These are phyloP conservation scores for Vanrija sp. DNA, from an alignment of 1,284 basidiomycete species.

Conservation along the genomic window DNA sequence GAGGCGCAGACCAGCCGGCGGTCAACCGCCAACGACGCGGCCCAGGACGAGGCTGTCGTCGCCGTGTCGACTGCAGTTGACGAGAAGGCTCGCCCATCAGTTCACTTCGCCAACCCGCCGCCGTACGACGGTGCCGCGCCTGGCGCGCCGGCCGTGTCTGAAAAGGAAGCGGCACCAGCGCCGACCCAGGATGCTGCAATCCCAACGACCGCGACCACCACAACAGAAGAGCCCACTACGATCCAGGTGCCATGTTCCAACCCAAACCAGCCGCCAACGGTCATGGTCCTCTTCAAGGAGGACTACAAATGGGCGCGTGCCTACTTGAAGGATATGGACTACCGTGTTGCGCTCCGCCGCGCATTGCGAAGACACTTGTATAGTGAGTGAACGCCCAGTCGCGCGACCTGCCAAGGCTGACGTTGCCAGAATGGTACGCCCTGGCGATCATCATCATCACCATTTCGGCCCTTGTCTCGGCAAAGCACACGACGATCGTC, in stretches of 20 bases:
- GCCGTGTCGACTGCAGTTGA: no score
- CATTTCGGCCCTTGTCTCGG: constrained; percentile 33
- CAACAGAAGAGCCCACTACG: not conserved
- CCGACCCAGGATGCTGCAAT: not conserved
- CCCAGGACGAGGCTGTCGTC: no score
- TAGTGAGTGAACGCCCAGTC: constrained; percentile 26
- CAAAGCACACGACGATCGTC: constrained; percentile 40
- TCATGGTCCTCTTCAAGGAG: constrained; percentile 18
- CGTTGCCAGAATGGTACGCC: constrained; percentile 40
- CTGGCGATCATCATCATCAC: constrained; percentile 32
- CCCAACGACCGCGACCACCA: not conserved
- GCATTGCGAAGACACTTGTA: constrained; percentile 25
- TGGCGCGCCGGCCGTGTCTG: not conserved
- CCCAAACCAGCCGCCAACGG: constrained; percentile 1
- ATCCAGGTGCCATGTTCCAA: no score
- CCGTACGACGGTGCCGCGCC: not conserved
- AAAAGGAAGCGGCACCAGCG: not conserved
- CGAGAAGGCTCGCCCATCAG: no score
- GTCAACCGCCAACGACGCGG: no score
- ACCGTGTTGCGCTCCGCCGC: constrained; percentile 17
- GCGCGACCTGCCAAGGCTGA: not conserved
- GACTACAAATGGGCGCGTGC: constrained; percentile 24
- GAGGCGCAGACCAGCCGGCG: no score
- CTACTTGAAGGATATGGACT: constrained; percentile 33
- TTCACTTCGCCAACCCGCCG: not conserved